phyloP scores from a whole-genome alignment of 1,284 basidiomycete genomes.

The Cronartium quercuum region DNA sequence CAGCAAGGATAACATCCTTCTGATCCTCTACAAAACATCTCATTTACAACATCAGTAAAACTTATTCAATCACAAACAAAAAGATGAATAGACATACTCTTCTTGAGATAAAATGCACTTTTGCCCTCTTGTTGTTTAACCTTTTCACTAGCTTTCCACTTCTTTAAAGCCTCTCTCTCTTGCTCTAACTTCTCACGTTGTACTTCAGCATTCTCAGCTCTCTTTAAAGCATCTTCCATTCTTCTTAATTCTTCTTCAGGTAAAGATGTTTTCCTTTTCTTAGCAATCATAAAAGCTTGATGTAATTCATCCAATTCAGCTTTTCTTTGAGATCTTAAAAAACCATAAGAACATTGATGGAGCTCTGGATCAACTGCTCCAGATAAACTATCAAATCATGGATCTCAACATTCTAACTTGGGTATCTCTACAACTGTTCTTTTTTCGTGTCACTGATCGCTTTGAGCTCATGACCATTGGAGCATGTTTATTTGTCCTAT shows the following conservation, averaged over 20 bases:
- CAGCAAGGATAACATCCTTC: constrained; percentile 13
- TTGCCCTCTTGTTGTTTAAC: constrained; percentile 24
- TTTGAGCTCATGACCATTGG: constrained; percentile 9
- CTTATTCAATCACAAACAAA: not conserved
- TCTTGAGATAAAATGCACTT: constrained; percentile 28
- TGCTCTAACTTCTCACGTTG: not conserved
- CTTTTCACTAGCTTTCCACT: constrained; percentile 16
- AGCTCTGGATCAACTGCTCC: constrained; percentile 5
- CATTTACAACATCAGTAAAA: too few relatives aligned
- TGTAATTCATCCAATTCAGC: too few relatives aligned
- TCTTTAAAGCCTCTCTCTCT: constrained; percentile 12
- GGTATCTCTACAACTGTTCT: not conserved
- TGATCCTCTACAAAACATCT: constrained; percentile 20
- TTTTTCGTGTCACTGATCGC: constrained; percentile 12
- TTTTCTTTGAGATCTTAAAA: too few relatives aligned
- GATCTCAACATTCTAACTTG: constrained; percentile 16
- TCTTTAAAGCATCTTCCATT: not conserved
- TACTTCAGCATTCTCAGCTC: constrained; percentile 4
- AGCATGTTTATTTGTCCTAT: constrained; percentile 11
- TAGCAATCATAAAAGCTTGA: too few relatives aligned
- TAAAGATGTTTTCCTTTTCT: too few relatives aligned
- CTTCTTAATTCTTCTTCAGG: not conserved
- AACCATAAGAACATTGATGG: too few relatives aligned
- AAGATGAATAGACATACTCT: not conserved
- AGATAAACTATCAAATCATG: constrained; percentile 18